phyloP scores from a whole-genome alignment of 148 eudicot genomes.

The Amaranthus hypochondriacus region DNA sequence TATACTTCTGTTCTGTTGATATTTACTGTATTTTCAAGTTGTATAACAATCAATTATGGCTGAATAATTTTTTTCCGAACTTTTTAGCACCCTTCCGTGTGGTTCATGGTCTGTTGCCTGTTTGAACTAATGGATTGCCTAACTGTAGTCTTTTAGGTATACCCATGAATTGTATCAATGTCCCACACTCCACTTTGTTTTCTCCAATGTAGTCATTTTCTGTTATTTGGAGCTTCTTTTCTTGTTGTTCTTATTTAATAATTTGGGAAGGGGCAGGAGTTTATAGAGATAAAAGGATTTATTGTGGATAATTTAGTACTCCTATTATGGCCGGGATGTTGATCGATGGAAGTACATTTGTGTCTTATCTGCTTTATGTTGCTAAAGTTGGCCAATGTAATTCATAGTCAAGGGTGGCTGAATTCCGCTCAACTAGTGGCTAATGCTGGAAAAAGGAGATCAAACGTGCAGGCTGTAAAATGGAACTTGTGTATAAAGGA shows the following conservation, averaged over 20 bases:
- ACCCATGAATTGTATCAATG: no score
- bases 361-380: background rate
- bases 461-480: background rate
- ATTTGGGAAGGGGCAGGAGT: no score
- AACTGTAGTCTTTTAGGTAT: no score
- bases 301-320: background rate
- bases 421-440: background rate
- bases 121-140: background rate
- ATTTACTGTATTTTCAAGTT: no score
- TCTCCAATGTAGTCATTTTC: background rate
- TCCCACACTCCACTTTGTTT: background rate
- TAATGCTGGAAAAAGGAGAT: background rate
- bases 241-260: no score
- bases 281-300: no score
- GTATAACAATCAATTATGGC: background rate
- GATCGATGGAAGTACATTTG: background rate
- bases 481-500: background rate
- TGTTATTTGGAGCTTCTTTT: background rate
- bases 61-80: background rate
- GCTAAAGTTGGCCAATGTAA: background rate
- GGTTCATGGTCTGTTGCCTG: background rate
- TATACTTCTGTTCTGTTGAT: background rate
- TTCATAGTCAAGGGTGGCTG: background rate
- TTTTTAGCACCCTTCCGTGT: background rate
- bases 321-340: constrained; percentile 3